Base-by-base conservation (phyloP, 805 yeast genomes). In the Yarrowia keelungensis region DNA sequence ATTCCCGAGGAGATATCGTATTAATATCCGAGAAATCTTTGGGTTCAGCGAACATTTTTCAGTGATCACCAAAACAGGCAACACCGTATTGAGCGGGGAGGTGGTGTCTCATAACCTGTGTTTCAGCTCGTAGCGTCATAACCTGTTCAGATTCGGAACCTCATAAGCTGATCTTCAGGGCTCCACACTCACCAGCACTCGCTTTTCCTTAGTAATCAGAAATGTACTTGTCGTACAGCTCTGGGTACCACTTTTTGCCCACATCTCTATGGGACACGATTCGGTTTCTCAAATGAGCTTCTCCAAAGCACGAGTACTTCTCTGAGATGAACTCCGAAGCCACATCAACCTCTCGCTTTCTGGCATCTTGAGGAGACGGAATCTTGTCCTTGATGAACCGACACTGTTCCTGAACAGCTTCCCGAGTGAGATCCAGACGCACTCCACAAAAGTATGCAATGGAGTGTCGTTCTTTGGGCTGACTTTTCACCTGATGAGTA, bases 401-500 rank as follows among this genome's bases (percentile, higher is more conserved):
- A 7, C 72, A 50, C 62, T 77, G 77, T 16, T 74, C 69, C 19
- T 71, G 65, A 22, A 77, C 74, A 32, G 75, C 77, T 9, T 72
- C 70, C 1, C 72, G 70, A 5, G 79, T 77, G 49, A 77, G 71
- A 36, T 73, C 74, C n/a, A 77, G 71, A 26, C 77, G 71, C n/a
- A 78, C 79, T 2, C 78, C 76, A 61, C 81, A 84, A 74, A 84
- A 84, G 71, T 81, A 84, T 8, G 87, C 86, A 42, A 84, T 77
- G 14, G 85, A 82, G 58, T 72, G 79, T 36, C 77, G 73, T 10
- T 78, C 74, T 10, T 69, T 74, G 54, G 76, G 70, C 1, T 87
- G 88, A 22, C 81, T 79, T 64, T 79, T 72, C 9, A 86, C 89
- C 53, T 84, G 77, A 73, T 86, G 90, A 16, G 86, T 83, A 0